A percentile compares a stretch with the other conserved stretches of the same genome.
Evolutionary conservation across 495 filamentous ascomycete genomes (phyloP).

Genomic region (Penicillium herquei): DNA sequence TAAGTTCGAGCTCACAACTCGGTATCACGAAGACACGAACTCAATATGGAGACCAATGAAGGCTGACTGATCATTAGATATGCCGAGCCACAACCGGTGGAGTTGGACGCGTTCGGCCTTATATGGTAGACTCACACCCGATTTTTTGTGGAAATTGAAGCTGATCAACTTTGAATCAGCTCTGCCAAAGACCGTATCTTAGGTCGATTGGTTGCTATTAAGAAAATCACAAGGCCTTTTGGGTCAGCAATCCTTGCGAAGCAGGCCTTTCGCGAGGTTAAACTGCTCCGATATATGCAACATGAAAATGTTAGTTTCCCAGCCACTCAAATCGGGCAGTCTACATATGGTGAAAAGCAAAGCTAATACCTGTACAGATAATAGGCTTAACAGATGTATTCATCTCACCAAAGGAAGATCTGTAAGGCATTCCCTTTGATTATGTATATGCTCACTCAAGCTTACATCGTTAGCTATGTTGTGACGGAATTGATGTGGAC

Average conservation of each 20-base stretch:
- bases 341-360: too few species aligned
- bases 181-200: conserved; percentile 15
- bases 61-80: conserved; percentile 5
- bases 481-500: conserved; percentile 92
- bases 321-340: too few species aligned
- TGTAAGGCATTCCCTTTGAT: conserved; percentile 91
- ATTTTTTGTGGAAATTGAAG: background rate
- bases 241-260: conserved; percentile 87
- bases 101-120: conserved; percentile 6
- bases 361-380: conserved; percentile 46
- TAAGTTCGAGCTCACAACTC: conserved; percentile 4
- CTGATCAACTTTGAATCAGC: conserved; percentile 1
- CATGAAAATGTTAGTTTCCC: conserved; percentile 75
- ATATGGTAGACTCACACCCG: conserved; percentile 1
- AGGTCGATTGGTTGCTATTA: conserved; percentile 79
- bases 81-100: conserved; percentile 5
- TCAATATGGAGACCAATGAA: background rate
- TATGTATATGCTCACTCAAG: conserved; percentile 51
- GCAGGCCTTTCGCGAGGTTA: conserved; percentile 85
- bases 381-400: conserved; percentile 91
- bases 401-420: conserved; percentile 90
- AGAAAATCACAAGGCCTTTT: conserved; percentile 98
- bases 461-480: conserved; percentile 62
- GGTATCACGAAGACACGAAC: background rate
- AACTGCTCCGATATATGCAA: conserved; percentile 81